Conservation (phyloP, 495 filamentous ascomycete genomes). For the Aspergillus olivimuriae region DNA sequence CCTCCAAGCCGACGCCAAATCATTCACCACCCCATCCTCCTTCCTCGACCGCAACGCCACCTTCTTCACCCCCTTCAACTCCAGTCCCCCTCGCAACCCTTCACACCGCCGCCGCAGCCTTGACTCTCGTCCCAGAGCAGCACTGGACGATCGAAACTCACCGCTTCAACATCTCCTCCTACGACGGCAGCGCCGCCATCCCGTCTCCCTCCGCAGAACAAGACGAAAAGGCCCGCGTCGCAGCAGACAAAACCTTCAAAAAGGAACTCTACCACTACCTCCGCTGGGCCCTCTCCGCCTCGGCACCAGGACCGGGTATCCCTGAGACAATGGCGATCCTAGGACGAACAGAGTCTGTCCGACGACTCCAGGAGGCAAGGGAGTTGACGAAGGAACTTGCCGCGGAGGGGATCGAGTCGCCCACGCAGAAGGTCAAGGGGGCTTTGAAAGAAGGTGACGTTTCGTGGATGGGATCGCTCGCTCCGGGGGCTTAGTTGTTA, state of each 20-base stretch:
- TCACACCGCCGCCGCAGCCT: conserved; percentile 31
- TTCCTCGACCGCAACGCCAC: conserved; percentile 55
- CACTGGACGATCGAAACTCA: conserved; percentile 36
- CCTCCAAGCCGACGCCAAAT: conserved; percentile 40
- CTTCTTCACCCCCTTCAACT: conserved; percentile 51
- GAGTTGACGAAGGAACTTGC: conserved; percentile 20
- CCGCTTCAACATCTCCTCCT: conserved; percentile 10
- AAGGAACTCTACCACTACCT: conserved; percentile 49
- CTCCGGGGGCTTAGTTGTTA: conserved; percentile 10
- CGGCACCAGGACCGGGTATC: conserved; percentile 52
- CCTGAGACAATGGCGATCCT: conserved; percentile 55
- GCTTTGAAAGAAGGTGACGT: conserved; percentile 16
- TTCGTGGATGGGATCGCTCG: conserved; percentile 39
- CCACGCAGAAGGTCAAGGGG: conserved; percentile 3
- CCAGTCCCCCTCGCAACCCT: conserved; percentile 29
- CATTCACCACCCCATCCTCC: conserved; percentile 50
- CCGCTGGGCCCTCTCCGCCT: conserved; percentile 60
- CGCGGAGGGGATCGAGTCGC: conserved; percentile 13
- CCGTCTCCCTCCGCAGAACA: conserved; percentile 1
- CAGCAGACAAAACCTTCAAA: conserved; percentile 33
- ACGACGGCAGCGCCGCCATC: too few relatives aligned
- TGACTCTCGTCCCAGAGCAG: conserved; percentile 30
- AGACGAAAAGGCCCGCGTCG: conserved; percentile 7
- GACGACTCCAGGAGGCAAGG: conserved; percentile 46
- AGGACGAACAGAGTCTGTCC: conserved; percentile 53